phyloP scores from a whole-genome alignment of 2,329 filamentous ascomycete species.

The Pyrenochaeta sp. region DNA sequence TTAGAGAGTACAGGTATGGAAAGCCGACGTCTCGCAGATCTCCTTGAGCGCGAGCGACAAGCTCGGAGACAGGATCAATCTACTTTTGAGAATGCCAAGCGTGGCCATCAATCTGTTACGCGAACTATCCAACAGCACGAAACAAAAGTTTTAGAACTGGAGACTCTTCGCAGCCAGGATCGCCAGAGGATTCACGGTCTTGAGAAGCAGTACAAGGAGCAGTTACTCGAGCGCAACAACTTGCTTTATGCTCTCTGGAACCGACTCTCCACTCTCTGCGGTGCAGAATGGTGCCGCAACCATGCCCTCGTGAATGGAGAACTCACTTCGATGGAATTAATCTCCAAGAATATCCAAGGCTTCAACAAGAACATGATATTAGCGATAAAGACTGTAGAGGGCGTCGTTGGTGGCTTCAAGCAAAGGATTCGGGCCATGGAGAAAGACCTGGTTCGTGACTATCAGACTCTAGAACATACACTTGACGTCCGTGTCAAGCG shows the following conservation, averaged over 20 bases:
- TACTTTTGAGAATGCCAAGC: constrained; percentile 87
- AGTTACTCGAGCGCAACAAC: constrained; percentile 88
- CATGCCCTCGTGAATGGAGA: constrained; percentile 90
- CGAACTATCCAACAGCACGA: constrained; percentile 87
- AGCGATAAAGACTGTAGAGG: constrained; percentile 87
- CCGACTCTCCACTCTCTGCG: constrained; percentile 82
- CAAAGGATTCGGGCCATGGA: constrained; percentile 84
- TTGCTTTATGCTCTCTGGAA: constrained; percentile 91
- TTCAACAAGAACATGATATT: constrained; percentile 90
- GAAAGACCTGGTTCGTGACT: constrained; percentile 88
- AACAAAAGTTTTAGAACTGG: constrained; percentile 83
- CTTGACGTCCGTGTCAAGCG: constrained; percentile 83
- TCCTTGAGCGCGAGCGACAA: constrained; percentile 90
- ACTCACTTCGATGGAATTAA: constrained; percentile 83
- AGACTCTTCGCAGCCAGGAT: constrained; percentile 79
- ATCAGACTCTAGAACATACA: constrained; percentile 82
- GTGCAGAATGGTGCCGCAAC: constrained; percentile 88
- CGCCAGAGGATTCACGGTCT: constrained; percentile 77
- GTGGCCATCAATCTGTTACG: constrained; percentile 86
- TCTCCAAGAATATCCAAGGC: constrained; percentile 83
- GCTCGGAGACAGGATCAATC: constrained; percentile 85
- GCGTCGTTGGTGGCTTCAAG: constrained; percentile 79
- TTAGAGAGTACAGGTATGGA: constrained; percentile 91
- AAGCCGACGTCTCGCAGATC: constrained; percentile 80
- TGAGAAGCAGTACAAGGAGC: constrained; percentile 83